These are phyloP conservation scores for Aciculosporium take DNA, from an alignment of 2,329 filamentous ascomycete genomes.

Conservation along the genomic window DNA sequence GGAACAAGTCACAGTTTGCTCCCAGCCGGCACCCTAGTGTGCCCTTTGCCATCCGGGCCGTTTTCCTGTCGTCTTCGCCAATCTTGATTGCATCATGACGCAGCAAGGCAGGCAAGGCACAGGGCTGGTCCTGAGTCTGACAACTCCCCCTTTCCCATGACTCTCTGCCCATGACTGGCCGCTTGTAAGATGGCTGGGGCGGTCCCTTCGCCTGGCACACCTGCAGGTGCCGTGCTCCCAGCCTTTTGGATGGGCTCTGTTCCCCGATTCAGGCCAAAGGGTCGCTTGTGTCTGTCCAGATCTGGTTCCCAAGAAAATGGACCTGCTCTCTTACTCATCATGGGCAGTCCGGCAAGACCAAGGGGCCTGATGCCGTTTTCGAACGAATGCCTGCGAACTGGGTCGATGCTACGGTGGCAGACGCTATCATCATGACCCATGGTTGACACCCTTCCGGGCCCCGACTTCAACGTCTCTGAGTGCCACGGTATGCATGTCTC, in stretches of 20 bases:
- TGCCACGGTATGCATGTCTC: slow-evolving; percentile 3
- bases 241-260: background rate
- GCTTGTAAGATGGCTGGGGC: no score
- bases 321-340: background rate
- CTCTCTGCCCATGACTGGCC: background rate
- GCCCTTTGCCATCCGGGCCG: background rate
- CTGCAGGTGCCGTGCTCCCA: background rate
- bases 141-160: background rate
- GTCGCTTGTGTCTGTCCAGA: background rate
- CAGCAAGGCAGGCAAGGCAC: no score
- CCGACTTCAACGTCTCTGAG: background rate
- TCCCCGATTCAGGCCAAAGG: background rate
- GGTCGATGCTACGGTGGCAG: background rate
- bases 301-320: background rate
- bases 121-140: background rate
- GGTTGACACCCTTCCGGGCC: background rate
- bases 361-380: background rate
- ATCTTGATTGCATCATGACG: background rate
- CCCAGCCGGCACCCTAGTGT: no score
- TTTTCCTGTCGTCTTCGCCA: background rate
- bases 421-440: no score
- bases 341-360: background rate
- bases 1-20: no score
- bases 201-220: no score
- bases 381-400: background rate